phyloP scores from a whole-genome alignment of 768 basidiomycete species.

The Pleurotus sapidus region DNA sequence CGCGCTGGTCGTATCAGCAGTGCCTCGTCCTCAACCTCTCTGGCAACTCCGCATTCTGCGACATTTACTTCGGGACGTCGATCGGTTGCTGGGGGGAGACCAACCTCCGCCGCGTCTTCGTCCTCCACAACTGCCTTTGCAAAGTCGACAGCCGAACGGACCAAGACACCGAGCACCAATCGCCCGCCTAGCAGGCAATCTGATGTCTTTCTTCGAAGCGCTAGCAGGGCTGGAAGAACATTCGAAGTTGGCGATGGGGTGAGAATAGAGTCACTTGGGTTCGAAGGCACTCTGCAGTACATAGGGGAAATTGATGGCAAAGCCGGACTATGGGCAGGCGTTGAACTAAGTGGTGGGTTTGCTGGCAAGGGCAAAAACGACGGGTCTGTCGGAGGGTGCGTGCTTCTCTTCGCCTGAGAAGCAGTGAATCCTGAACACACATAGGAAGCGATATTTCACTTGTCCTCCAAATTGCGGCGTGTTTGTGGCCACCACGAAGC shows the following conservation, averaged over 20 bases:
- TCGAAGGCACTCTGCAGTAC: constrained; percentile 80
- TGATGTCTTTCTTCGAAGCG: constrained; percentile 48
- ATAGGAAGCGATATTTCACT: constrained; percentile 77
- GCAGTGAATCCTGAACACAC: constrained; percentile 2
- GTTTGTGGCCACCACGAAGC: constrained; percentile 81
- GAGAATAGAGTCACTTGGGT: constrained; percentile 82
- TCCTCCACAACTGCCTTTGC: constrained; percentile 33
- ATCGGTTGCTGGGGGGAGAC: constrained; percentile 36
- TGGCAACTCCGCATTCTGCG: constrained; percentile 46
- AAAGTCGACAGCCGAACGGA: constrained; percentile 29
- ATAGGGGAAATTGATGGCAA: constrained; percentile 89
- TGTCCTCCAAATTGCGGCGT: constrained; percentile 89
- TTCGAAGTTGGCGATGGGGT: constrained; percentile 82
- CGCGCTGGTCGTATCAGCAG: constrained; percentile 40
- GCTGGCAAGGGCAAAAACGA: constrained; percentile 94
- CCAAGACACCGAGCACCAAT: constrained; percentile 52
- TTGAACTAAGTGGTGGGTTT: constrained; percentile 85
- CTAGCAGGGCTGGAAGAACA: constrained; percentile 39
- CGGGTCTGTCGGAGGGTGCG: constrained; percentile 86
- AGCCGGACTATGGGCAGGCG: constrained; percentile 88
- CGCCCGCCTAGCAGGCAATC: constrained; percentile 69
- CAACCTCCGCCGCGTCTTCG: constrained; percentile 61
- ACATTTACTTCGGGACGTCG: constrained; percentile 48
- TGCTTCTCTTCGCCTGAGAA: not conserved
- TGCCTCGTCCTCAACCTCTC: constrained; percentile 36